Conservation (phyloP, 108 stramenopile genomes). For the Seminavis robusta region DNA sequence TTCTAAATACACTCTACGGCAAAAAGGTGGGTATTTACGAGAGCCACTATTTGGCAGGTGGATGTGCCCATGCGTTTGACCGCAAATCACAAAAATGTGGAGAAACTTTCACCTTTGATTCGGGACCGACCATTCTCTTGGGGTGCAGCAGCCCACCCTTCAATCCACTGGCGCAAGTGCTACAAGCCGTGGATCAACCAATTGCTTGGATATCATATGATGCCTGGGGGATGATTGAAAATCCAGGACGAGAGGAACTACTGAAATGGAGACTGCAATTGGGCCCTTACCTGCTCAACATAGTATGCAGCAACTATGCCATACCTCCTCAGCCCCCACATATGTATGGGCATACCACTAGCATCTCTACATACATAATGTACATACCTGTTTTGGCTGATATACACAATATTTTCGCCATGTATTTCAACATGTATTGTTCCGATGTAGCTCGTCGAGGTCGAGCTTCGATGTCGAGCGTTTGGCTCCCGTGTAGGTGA, state of each 20-base stretch:
- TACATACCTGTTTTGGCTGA: too few species aligned
- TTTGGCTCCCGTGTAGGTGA: too few species aligned
- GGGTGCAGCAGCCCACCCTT: slow-evolving; percentile 70
- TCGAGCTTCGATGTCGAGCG: too few species aligned
- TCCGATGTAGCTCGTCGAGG: too few species aligned
- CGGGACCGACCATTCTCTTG: slow-evolving; percentile 86
- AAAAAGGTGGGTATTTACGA: slow-evolving; percentile 85
- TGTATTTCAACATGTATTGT: too few species aligned
- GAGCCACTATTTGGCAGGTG: slow-evolving; percentile 88
- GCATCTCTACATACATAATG: too few species aligned
- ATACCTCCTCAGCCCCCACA: too few species aligned
- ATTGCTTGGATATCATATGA: slow-evolving; percentile 88
- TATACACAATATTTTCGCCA: too few species aligned
- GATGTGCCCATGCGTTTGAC: slow-evolving; percentile 89
- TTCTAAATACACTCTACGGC: slow-evolving; percentile 77
- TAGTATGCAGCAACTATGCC: slow-evolving; percentile 71
- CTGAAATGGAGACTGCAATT: slow-evolving; percentile 79
- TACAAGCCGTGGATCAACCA: slow-evolving; percentile 73
- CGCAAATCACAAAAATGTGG: slow-evolving; percentile 23
- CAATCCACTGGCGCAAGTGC: slow-evolving; percentile 85
- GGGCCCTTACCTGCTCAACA: slow-evolving; percentile 76
- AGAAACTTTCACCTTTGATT: slow-evolving; percentile 77
- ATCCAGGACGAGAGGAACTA: slow-evolving; percentile 43
- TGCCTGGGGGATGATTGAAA: slow-evolving; percentile 91
- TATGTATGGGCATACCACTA: too few species aligned